Conservation (phyloP, 352 stramenopile genomes). For the Pythium dissotocum region DNA sequence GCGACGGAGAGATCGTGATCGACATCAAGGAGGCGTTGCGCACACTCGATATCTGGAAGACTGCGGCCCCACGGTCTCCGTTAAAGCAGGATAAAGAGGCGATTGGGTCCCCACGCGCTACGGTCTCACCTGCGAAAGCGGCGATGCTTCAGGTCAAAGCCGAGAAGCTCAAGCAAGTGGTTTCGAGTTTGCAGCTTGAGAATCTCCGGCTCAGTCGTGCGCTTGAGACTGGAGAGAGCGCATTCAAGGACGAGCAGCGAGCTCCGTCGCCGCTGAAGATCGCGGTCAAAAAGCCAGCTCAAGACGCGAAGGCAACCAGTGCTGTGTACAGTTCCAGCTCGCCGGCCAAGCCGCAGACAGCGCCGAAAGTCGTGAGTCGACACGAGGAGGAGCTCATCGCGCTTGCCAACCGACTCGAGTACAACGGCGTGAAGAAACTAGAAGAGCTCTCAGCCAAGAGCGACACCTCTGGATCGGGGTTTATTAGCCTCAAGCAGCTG, state of each 20-base stretch:
- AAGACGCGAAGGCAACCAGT: neutral
- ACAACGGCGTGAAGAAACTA: conserved; percentile 45
- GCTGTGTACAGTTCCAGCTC: conserved; percentile 4
- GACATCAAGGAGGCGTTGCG: conserved; percentile 57
- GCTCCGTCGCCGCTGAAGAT: conserved; percentile 24
- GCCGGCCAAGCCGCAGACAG: neutral
- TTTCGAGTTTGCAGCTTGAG: conserved; percentile 43
- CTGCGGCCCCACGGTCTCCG: conserved; percentile 10
- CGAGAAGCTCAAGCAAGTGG: conserved; percentile 39
- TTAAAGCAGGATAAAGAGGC: neutral
- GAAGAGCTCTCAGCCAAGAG: conserved; percentile 37
- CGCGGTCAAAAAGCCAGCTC: conserved; percentile 9
- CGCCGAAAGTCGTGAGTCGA: conserved; percentile 27
- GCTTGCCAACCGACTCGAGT: conserved; percentile 52
- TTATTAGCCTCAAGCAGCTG: conserved; percentile 56
- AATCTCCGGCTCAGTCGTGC: conserved; percentile 50
- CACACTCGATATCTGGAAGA: conserved; percentile 61
- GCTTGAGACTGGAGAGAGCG: conserved; percentile 14
- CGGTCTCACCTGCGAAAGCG: conserved; percentile 24
- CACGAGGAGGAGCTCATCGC: conserved; percentile 51
- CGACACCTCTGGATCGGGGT: conserved; percentile 34
- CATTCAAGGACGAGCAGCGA: neutral
- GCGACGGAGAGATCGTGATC: conserved; percentile 41
- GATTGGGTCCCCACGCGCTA: neutral
- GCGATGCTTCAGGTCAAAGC: conserved; percentile 44